A percentile compares a stretch with the other conserved stretches of the same genome.
These are phyloP conservation scores for Phlebopus sp. DNA, from an alignment of 1,284 basidiomycete genomes.

Conservation along the genomic window DNA sequence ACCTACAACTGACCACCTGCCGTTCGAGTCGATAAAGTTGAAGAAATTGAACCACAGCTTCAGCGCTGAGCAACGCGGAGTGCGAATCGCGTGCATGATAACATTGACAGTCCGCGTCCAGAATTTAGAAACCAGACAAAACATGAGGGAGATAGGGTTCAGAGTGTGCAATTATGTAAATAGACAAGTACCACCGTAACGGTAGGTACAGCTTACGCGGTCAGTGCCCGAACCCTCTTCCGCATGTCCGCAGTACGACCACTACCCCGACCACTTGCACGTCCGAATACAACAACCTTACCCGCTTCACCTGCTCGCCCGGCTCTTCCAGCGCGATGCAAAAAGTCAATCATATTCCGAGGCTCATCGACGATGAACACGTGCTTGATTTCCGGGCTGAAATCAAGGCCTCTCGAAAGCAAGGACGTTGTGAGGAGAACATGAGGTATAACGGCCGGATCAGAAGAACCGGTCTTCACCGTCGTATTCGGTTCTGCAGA, in stretches of 20 bases:
- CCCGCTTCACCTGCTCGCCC: slow-evolving; percentile 68
- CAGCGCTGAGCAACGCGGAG: too few species aligned
- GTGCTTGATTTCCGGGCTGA: slow-evolving; percentile 69
- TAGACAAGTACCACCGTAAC: background rate
- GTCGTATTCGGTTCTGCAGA: slow-evolving; percentile 18
- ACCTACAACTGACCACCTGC: too few species aligned
- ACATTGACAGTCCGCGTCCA: too few species aligned
- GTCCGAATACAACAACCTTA: slow-evolving; percentile 70
- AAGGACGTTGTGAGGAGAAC: slow-evolving; percentile 88
- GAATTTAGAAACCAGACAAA: too few species aligned
- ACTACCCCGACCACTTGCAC: slow-evolving; percentile 55
- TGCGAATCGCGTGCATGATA: too few species aligned
- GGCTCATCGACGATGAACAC: slow-evolving; percentile 86
- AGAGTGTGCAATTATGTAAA: background rate
- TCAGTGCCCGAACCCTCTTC: slow-evolving; percentile 44
- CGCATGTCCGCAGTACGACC: slow-evolving; percentile 47
- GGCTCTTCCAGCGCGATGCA: slow-evolving; percentile 84
- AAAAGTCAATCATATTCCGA: slow-evolving; percentile 83
- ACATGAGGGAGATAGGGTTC: too few species aligned
- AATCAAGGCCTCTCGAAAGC: slow-evolving; percentile 89
- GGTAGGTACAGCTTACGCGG: slow-evolving; percentile 3
- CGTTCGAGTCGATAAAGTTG: too few species aligned
- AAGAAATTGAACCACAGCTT: too few species aligned
- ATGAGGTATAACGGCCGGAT: slow-evolving; percentile 43
- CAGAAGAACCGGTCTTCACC: slow-evolving; percentile 15